These are phyloP conservation scores for Furcasterigmium furcatum DNA, from an alignment of 2,329 filamentous ascomycete species.

Conservation along the genomic window DNA sequence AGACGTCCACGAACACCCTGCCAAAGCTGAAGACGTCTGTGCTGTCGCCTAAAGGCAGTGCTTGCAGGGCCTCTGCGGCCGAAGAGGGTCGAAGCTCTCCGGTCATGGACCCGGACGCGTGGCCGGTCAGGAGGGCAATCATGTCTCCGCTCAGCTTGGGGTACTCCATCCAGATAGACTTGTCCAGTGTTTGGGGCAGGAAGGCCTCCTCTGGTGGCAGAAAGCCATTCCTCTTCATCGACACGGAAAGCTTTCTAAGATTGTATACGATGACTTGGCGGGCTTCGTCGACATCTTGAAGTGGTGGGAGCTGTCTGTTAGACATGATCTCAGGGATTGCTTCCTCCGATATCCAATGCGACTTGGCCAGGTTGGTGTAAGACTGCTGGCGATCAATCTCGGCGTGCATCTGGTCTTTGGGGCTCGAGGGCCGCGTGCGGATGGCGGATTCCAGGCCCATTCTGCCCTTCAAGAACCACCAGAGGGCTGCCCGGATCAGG, in stretches of 20 bases:
- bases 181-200: conserved; percentile 76
- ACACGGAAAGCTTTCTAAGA: conserved; percentile 71
- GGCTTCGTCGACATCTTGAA: conserved; percentile 47
- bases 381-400: conserved; percentile 67
- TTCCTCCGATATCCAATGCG: conserved; percentile 72
- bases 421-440: conserved; percentile 55
- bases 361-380: conserved; percentile 81
- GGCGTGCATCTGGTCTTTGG: conserved; percentile 50
- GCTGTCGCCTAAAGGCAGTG: conserved; percentile 76
- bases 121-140: conserved; percentile 65
- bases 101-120: conserved; percentile 45
- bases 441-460: conserved; percentile 71
- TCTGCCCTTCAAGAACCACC: conserved; percentile 89
- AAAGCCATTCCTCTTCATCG: conserved; percentile 81
- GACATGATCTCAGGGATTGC: conserved; percentile 47
- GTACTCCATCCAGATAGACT: conserved; percentile 78
- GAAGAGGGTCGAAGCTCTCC: conserved; percentile 42
- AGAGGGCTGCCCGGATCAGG: conserved; percentile 70
- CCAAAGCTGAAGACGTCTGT: conserved; percentile 73
- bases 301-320: conserved; percentile 35
- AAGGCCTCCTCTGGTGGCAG: conserved; percentile 67
- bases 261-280: conserved; percentile 58
- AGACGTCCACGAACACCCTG: conserved; percentile 71
- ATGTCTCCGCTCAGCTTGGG: conserved; percentile 71
- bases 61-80: conserved; percentile 57